phyloP scores from a whole-genome alignment of 1,139 yeast species.

The Scheffersomyces cryptocercus region DNA sequence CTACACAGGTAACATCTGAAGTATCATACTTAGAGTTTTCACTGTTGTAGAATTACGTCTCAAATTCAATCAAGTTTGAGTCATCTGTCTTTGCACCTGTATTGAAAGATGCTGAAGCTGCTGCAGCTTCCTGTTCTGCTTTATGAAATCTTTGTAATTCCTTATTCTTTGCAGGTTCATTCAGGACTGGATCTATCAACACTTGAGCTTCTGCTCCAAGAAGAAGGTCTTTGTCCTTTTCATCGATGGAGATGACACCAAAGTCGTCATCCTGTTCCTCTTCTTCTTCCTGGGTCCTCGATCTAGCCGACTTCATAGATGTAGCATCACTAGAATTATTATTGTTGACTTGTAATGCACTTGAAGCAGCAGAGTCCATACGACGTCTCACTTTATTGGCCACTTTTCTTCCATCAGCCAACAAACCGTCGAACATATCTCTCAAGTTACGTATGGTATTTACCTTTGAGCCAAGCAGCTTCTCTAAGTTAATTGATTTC shows the following conservation, averaged over 20 bases:
- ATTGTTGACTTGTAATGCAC: slow-evolving; percentile 14
- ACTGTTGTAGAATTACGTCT: slow-evolving; percentile 7
- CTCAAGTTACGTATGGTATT: slow-evolving; percentile 65
- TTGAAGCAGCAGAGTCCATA: slow-evolving; percentile 67
- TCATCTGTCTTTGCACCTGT: neutral
- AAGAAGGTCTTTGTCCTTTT: slow-evolving; percentile 46
- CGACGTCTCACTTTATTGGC: slow-evolving; percentile 86
- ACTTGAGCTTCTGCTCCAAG: slow-evolving; percentile 50
- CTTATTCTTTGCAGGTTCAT: neutral
- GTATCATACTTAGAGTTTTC: no score
- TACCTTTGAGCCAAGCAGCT: slow-evolving; percentile 47
- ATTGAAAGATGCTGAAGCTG: neutral
- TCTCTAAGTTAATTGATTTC: slow-evolving; percentile 65
- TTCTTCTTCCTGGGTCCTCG: slow-evolving; percentile 30
- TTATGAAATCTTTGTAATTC: slow-evolving; percentile 54
- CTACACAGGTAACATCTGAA: no score
- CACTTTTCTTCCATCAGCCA: slow-evolving; percentile 89
- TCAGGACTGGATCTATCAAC: slow-evolving; percentile 20
- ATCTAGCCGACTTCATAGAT: slow-evolving; percentile 28
- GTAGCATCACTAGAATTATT: slow-evolving; percentile 21
- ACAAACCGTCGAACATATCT: slow-evolving; percentile 86
- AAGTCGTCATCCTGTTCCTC: slow-evolving; percentile 52
- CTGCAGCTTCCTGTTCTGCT: slow-evolving; percentile 1
- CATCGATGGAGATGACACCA: slow-evolving; percentile 48
- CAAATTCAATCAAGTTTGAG: slow-evolving; percentile 20